Conservation (phyloP, 1,139 yeast species). For the Sporopachydermia cereana region DNA sequence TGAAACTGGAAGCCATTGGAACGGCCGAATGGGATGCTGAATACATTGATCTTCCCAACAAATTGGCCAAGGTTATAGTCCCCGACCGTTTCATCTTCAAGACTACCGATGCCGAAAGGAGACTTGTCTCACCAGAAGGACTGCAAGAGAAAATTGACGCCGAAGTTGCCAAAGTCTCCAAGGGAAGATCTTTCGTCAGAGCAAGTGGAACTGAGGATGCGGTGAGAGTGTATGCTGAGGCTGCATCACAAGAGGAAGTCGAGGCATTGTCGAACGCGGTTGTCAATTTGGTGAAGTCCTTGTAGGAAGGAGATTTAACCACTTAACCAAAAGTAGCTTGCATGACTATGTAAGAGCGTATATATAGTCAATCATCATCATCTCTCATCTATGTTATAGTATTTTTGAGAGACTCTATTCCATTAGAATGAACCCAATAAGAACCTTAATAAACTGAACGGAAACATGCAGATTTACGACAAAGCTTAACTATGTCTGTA, state of each 20-base stretch:
- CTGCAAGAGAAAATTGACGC: constrained; percentile 65
- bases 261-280: constrained; percentile 35
- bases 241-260: constrained; percentile 41
- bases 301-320: neutral
- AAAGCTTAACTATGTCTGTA: no score
- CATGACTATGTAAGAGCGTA: no score
- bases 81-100: constrained; percentile 68
- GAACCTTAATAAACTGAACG: no score
- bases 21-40: constrained; percentile 68
- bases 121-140: constrained; percentile 63
- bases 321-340: no score
- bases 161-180: constrained; percentile 41
- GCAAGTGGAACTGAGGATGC: constrained; percentile 99
- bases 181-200: constrained; percentile 85
- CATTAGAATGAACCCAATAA: no score
- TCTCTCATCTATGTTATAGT: no score
- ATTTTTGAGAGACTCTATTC: no score
- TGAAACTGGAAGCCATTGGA: constrained; percentile 41
- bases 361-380: no score
- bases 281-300: neutral
- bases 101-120: constrained; percentile 87
- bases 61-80: constrained; percentile 69
- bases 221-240: constrained; percentile 91
- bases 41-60: constrained; percentile 80
- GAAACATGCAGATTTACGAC: no score